Base-by-base conservation (phyloP, 192 early-diverging fungal genomes). In the Coemansia sp. region DNA sequence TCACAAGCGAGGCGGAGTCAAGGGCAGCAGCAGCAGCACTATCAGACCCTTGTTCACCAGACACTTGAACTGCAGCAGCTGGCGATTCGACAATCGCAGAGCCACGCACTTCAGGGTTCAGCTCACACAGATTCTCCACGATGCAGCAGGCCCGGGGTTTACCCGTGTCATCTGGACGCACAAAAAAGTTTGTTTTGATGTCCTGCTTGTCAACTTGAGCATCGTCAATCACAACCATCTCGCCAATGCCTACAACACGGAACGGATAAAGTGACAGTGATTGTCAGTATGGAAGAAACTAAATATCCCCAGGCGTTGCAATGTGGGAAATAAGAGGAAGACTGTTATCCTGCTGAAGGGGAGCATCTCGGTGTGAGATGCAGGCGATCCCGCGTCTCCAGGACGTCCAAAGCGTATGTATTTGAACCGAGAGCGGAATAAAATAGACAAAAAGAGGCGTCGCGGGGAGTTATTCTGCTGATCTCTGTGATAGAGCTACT, bases 181-280 rank as follows among this genome's bases (percentile, higher is more conserved):
- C 79, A 66, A 99, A 99, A 73, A 99, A 99, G 77, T 97, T 98
- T 72, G 80, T 90, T 30, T 89, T 90, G 40, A 89, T 76, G 57
- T 95, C 95, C 25, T 76, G 56, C 28, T 84, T 84, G 6, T 79
- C 72, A 6, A 96, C 92, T 3, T 59, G 47, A 36, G 80, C 77
- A 45, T 70, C 84, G 63, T 99, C 97, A 3, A 96, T 83, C 14
- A 99, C 79, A 1, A 91, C 90, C 67, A 95, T 93, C 25, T 84
- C 75, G 25, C 95, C 95, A 67, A 98, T 90, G 9, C 91, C 96
- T 98, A 68, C 29, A 48, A 29, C 41, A 17, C 2, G 28, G 4
- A 31, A 2, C 47, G 25, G 25, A 50, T 9, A 31, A 53, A 53
- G 8, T 17, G 5, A 23, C 8, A 1, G 44, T 20, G n/a, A 27